Conservation (phyloP, 805 yeast genomes). For the Zygosaccharomyces rouxii region DNA sequence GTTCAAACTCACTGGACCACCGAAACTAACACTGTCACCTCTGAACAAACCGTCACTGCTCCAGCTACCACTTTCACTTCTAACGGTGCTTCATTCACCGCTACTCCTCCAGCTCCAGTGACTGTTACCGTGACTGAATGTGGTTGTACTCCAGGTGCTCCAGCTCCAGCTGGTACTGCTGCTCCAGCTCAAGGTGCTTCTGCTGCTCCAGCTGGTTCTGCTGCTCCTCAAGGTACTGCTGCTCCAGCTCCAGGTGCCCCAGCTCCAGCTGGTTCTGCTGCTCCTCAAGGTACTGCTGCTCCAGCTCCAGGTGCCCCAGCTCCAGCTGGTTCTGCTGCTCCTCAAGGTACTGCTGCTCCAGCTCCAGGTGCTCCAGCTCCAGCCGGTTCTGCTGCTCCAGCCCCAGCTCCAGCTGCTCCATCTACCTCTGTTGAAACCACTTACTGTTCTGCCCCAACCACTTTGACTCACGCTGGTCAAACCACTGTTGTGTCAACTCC, state of each 20-base stretch:
- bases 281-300: conserved; percentile 2
- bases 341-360: conserved; percentile 3
- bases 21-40: conserved; percentile 1
- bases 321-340: neutral
- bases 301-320: neutral
- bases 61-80: conserved; percentile 1
- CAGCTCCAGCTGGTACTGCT: neutral
- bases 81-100: neutral
- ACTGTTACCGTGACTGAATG: conserved; percentile 3
- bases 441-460: neutral
- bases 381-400: neutral
- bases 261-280: neutral
- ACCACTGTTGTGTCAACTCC: neutral
- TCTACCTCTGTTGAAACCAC: neutral
- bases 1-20: conserved; percentile 3
- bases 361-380: neutral
- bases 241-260: neutral
- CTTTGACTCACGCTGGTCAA: neutral
- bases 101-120: conserved; percentile 3
- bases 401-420: neutral
- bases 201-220: neutral
- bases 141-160: conserved; percentile 1
- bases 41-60: conserved; percentile 3
- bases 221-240: neutral
- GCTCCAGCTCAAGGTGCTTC: neutral